Evolutionary conservation across 2,329 filamentous ascomycete genomes (phyloP), one percentile per base, ranked within the genome.

Genomic region (Paramyrothecium roridum): DNA sequence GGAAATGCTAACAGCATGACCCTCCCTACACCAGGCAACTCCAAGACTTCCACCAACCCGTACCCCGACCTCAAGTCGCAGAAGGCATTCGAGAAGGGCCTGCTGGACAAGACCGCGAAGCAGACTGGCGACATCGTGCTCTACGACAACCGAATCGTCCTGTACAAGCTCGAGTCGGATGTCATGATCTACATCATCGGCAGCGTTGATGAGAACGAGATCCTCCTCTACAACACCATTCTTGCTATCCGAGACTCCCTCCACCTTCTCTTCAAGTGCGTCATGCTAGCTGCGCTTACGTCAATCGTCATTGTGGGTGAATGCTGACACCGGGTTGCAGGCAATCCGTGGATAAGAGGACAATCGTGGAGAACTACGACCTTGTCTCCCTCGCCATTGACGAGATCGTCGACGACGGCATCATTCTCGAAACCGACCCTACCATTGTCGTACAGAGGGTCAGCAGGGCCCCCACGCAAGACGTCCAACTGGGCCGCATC

Each of bases 321-420:
- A 12, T 33, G 52, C 57, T 63, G 49, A 62, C 56, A 19, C 8
- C n/a, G n/a, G 37, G 20, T 33, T 26, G 47, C 63, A 96, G 91
- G 75, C 93, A 96, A 82, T 91, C 91, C 34, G 93, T 96, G 52
- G 95, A 99, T 79, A 97, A 97, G 83, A 88, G 95, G 63, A 98
- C 95, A 56, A 92, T 98, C 63, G 88, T 98, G 68, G 95, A 99
- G 77, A 98, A 98, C 83, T 99, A 98, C 80, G 95, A 98, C 74
- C 84, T 98, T 21, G 90, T 97, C 59, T 90, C 92, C 16, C 85
- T 99, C 53, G 91, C 93, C 48, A 90, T 99, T 61, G 95, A 99
- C 73, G 95, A 99, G 75, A 93, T 96, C 59, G 85, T 96, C 53
- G 92, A 96, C 74, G 92, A 96, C 69, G 95, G 95, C 57, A 96